These are phyloP conservation scores for Artemisia tridentata DNA, from an alignment of 129 eudicot species.

Conservation along the genomic window DNA sequence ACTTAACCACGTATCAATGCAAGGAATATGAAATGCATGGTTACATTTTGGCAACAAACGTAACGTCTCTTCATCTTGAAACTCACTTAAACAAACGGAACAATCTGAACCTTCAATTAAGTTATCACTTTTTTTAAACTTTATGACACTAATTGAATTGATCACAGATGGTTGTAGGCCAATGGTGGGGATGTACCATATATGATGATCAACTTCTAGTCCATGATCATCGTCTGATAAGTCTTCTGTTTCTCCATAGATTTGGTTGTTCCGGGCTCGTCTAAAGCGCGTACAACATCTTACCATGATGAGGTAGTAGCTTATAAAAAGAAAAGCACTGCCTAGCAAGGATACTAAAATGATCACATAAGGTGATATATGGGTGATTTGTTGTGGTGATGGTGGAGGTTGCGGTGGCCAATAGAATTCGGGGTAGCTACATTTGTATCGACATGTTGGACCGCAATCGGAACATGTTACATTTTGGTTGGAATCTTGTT, in stretches of 20 bases:
- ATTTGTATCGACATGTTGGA: constrained; percentile 40
- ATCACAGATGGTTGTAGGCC: constrained; percentile 61
- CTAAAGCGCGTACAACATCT: constrained; percentile 36
- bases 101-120: constrained; percentile 64
- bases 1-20: constrained; percentile 72
- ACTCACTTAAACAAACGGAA: constrained; percentile 62
- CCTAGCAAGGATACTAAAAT: constrained; percentile 33
- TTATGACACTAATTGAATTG: constrained; percentile 38
- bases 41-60: constrained; percentile 65
- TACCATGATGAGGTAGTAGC: constrained; percentile 45
- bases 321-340: constrained; percentile 37
- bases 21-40: constrained; percentile 66
- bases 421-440: constrained; percentile 33
- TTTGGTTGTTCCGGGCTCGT: neutral
- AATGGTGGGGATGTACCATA: constrained; percentile 59
- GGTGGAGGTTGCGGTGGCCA: constrained; percentile 39
- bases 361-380: constrained; percentile 37
- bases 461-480: constrained; percentile 46
- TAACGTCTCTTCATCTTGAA: constrained; percentile 49
- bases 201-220: constrained; percentile 49
- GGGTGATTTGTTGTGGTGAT: constrained; percentile 25
- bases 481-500: constrained; percentile 30
- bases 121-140: constrained; percentile 36
- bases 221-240: constrained; percentile 35
- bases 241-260: constrained; percentile 19